phyloP scores from a whole-genome alignment of 495 filamentous ascomycete genomes.

The Diplogelasinospora grovesii region DNA sequence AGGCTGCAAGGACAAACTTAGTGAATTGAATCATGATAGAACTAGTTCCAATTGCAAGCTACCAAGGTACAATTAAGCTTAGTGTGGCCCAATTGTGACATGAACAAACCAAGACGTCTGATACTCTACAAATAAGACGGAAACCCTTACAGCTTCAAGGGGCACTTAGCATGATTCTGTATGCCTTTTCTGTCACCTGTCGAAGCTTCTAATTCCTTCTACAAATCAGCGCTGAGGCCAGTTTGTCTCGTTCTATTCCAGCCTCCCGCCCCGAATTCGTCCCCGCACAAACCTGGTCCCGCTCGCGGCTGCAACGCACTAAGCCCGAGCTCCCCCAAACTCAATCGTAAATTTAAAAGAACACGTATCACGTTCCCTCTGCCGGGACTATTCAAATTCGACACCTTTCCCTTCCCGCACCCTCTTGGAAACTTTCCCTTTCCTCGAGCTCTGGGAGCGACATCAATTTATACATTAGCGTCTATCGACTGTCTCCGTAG shows the following conservation, averaged over 20 bases:
- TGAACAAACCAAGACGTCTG: too few species aligned
- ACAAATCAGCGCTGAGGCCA: slow-evolving; percentile 15
- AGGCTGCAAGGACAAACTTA: too few species aligned
- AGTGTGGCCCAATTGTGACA: too few species aligned
- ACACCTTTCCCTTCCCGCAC: slow-evolving; percentile 22
- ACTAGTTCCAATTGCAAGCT: too few species aligned
- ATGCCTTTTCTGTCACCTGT: slow-evolving; percentile 10
- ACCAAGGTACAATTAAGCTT: too few species aligned
- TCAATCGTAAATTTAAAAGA: slow-evolving; percentile 20
- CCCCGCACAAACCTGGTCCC: slow-evolving; percentile 19
- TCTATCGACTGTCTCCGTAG: slow-evolving; percentile 17
- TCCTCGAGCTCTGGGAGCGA: slow-evolving; percentile 39
- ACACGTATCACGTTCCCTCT: slow-evolving; percentile 29
- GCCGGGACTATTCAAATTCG: slow-evolving; percentile 29
- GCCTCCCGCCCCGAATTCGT: slow-evolving; percentile 8
- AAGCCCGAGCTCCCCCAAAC: slow-evolving; percentile 14
- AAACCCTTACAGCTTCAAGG: background rate
- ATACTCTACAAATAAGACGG: too few species aligned
- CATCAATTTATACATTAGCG: slow-evolving; percentile 21
- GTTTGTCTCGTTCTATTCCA: slow-evolving; percentile 11
- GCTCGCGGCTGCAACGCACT: slow-evolving; percentile 9
- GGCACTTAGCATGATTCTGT: slow-evolving; percentile 10
- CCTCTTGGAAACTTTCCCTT: slow-evolving; percentile 24
- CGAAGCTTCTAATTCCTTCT: slow-evolving; percentile 24
- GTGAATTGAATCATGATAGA: too few species aligned